Base-by-base conservation (phyloP, 768 basidiomycete species). In the Dacryopinax primogenitus region DNA sequence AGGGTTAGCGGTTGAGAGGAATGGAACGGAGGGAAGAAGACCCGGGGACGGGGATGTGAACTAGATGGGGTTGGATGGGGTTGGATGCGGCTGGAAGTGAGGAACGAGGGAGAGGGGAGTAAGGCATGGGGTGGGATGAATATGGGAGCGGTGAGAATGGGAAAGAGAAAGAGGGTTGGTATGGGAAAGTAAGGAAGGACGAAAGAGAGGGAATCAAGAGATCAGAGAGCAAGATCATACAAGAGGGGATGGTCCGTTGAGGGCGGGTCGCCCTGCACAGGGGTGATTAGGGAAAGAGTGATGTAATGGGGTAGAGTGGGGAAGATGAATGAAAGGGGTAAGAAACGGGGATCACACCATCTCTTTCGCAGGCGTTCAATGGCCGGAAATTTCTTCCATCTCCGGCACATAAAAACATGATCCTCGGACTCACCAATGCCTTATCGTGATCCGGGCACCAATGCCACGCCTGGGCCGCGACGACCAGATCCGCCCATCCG, bases 401-500 rank as follows among this genome's bases (percentile, higher is more conserved):
- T 11, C 37, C 37, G 37, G 37, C 12, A 39, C 37, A 39, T n/a
- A 11, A 11, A 11, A 11, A 39, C 11, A 39, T 39, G 37, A 39
- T 11, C 11, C 11, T 39, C 11, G 11, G 23, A 73, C 74, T 68
- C 69, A 76, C 76, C 21, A 83, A 80, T 0, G 93, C 91, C 63
- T 77, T 78, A 51, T 84, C 81, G 71, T 85, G 87, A 72, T 93
- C 83, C 11, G 86, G 87, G 67, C 88, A 89, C 94, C 94, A 97
- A 77, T 97, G 94, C 74, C 86, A 96, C 16, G 94, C 94, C 86
- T 89, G 88, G 3, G 89, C 90, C 35, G 90, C 81, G 63, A 89
- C 76, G 18, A 92, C 73, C n/a, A 90, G 69, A 72, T 92, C 89
- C 0, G 90, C 91, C 83, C 85, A 88, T 0, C 79, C 81, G 66